Conservation (phyloP, 2,329 filamentous ascomycete species). For the Plenodomus tracheiphilus region DNA sequence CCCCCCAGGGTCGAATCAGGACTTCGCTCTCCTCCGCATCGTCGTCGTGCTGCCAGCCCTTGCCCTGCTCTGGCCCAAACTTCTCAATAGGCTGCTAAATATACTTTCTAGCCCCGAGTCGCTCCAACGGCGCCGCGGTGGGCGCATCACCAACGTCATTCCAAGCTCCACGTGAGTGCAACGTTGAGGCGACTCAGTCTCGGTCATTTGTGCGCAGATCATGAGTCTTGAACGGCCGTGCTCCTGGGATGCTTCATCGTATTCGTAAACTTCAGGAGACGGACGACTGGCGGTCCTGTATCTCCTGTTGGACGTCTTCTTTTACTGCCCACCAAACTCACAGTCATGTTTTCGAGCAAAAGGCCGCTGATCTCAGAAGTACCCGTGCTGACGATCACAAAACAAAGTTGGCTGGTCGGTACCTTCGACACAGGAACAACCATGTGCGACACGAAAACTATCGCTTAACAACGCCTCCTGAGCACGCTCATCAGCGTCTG, state of each 20-base stretch:
- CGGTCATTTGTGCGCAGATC: background rate
- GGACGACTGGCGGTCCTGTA: too few relatives aligned
- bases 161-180: background rate
- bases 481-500: background rate
- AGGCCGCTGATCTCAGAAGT: background rate
- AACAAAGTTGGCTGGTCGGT: background rate
- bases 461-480: background rate
- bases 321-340: too few relatives aligned
- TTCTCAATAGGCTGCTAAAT: background rate
- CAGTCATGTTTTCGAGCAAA: too few relatives aligned
- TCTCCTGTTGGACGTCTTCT: too few relatives aligned
- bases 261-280: background rate
- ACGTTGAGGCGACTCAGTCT: background rate
- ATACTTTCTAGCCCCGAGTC: slow-evolving; percentile 9
- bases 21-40: background rate
- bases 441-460: background rate
- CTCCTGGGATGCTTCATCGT: background rate
- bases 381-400: background rate
- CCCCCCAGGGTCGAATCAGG: background rate
- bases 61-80: too few relatives aligned
- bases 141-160: slow-evolving; percentile 28
- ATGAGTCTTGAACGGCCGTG: background rate
- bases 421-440: background rate
- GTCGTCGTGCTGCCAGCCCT: background rate
- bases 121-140: slow-evolving; percentile 20